These are phyloP conservation scores for Aristolochia fimbriata DNA, from an alignment of 164 flowering plant genomes.

Conservation along the genomic window DNA sequence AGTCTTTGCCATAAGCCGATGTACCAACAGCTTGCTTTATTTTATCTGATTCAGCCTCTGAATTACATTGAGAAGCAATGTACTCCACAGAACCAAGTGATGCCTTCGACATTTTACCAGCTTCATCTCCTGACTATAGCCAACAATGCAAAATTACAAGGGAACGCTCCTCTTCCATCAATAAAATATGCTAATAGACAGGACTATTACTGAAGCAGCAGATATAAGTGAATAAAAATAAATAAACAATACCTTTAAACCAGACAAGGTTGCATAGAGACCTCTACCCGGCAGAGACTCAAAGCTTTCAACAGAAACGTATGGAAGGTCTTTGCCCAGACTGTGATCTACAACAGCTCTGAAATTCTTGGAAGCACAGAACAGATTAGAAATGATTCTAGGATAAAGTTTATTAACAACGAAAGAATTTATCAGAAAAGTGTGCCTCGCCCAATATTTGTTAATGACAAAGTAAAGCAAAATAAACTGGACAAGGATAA, in stretches of 20 bases:
- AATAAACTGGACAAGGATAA: no score
- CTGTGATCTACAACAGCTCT: conserved; percentile 97
- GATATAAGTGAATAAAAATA: background rate
- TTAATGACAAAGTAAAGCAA: no score
- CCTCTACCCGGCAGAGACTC: conserved; percentile 91
- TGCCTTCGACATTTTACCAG: conserved; percentile 50
- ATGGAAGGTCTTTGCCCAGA: conserved; percentile 79
- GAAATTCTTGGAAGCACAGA: conserved; percentile 23
- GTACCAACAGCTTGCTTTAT: conserved; percentile 69
- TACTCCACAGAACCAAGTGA: conserved; percentile 94
- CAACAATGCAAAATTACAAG: no score
- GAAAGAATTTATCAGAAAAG: no score
- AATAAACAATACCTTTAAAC: conserved; percentile 47
- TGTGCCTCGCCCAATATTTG: no score
- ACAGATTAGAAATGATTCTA: background rate
- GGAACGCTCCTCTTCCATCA: no score
- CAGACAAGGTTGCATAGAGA: conserved; percentile 71
- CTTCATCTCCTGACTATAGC: conserved; percentile 58
- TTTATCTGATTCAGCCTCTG: conserved; percentile 55
- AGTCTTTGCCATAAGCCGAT: conserved; percentile 67
- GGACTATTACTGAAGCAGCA: background rate
- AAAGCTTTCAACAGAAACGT: conserved; percentile 72
- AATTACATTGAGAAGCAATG: conserved; percentile 62
- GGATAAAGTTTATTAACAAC: no score
- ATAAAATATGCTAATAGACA: no score